Evolutionary conservation across 768 basidiomycete genomes (phyloP).

Genomic region (Boletus rufocinnamomeus): DNA sequence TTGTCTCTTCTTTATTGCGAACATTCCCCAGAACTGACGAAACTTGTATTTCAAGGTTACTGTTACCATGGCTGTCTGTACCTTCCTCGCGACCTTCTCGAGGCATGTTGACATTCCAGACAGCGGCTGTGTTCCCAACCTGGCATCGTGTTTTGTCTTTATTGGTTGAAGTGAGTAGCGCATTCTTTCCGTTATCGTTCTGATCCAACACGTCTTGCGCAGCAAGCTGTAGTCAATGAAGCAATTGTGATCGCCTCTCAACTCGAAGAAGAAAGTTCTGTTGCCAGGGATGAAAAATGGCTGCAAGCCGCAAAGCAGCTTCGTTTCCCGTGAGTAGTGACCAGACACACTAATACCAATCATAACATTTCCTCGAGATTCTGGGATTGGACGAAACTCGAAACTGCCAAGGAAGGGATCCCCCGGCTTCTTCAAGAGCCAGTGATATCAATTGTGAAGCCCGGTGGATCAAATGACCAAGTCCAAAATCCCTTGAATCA

Average conservation of each 20-base stretch:
- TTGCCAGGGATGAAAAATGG: conserved; percentile 11
- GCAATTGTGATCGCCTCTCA: conserved; percentile 17
- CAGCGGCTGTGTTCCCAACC: conserved; percentile 25
- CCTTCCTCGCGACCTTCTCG: neutral
- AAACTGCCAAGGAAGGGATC: conserved; percentile 7
- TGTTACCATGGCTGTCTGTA: conserved; percentile 23
- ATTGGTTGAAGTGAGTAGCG: conserved; percentile 14
- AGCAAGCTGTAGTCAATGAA: conserved; percentile 22
- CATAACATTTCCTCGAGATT: conserved; percentile 5
- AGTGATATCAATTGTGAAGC: neutral
- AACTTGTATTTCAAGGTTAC: conserved; percentile 12
- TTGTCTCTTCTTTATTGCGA: neutral
- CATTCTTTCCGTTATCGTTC: neutral
- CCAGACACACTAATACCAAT: neutral
- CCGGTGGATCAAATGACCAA: neutral
- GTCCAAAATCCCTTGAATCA: conserved; percentile 19
- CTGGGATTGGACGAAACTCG: conserved; percentile 20
- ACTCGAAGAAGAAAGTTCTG: conserved; percentile 2
- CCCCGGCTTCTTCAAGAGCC: conserved; percentile 4
- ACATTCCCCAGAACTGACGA: conserved; percentile 1
- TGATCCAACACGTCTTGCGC: neutral
- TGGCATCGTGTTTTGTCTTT: conserved; percentile 22
- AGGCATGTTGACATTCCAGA: conserved; percentile 3
- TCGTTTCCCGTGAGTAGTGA: conserved; percentile 20
- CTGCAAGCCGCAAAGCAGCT: conserved; percentile 13